Conservation (phyloP, 2,329 filamentous ascomycete genomes). For the Emmonsia crescens region DNA sequence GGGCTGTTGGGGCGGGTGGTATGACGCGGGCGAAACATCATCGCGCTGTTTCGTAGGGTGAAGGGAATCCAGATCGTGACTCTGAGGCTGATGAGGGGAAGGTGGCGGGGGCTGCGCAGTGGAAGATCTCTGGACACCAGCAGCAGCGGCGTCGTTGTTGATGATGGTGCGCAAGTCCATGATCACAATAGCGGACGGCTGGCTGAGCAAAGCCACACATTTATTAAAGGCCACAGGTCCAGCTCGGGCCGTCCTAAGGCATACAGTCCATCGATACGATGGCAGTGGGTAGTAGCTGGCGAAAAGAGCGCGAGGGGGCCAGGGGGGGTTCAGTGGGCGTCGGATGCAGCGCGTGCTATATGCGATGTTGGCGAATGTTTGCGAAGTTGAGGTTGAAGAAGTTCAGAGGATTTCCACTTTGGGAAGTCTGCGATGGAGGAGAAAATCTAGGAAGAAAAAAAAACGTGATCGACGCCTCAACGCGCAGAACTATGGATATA, state of each 20-base stretch:
- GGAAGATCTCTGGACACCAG: slow-evolving; percentile 21
- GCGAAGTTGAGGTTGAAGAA: background rate
- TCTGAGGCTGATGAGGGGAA: background rate
- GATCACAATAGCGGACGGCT: slow-evolving; percentile 13
- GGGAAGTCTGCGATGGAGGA: background rate
- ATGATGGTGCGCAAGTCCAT: slow-evolving; percentile 47
- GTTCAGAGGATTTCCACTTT: background rate
- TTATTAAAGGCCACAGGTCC: background rate
- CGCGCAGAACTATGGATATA: background rate
- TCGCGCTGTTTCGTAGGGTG: slow-evolving; percentile 1
- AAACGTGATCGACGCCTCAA: background rate
- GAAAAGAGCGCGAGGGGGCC: background rate
- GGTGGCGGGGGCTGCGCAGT: slow-evolving; percentile 13
- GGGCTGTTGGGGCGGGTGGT: background rate
- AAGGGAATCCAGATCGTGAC: background rate
- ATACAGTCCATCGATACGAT: background rate
- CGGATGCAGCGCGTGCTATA: background rate
- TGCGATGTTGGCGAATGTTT: background rate
- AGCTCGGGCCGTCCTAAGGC: background rate
- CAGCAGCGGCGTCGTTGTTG: slow-evolving; percentile 34
- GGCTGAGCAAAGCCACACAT: background rate
- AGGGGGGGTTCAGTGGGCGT: background rate
- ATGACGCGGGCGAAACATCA: slow-evolving; percentile 3
- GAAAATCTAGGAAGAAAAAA: background rate
- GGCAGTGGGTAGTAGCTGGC: background rate